phyloP scores from a whole-genome alignment of 2,329 filamentous ascomycete species.

The Paecilomyces sp. region DNA sequence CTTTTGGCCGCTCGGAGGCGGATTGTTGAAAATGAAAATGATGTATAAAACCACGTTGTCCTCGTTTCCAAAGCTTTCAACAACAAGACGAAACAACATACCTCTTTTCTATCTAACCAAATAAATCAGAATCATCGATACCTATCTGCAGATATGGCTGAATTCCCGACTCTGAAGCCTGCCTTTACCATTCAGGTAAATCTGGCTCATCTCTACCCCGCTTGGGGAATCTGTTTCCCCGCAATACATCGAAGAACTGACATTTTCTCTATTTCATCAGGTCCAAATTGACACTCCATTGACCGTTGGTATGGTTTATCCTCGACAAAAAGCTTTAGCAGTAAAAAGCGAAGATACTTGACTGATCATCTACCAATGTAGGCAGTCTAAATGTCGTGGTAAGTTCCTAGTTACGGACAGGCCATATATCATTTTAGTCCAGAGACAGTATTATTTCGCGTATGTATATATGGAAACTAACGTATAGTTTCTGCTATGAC shows the following conservation, averaged over 20 bases:
- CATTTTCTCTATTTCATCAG: conserved; percentile 10
- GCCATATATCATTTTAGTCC: not conserved
- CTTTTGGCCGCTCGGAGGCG: not conserved
- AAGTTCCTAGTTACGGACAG: conserved; percentile 6
- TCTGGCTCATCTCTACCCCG: not conserved
- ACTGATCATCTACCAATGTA: conserved; percentile 8
- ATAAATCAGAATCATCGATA: not conserved
- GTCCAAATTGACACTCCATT: conserved; percentile 22
- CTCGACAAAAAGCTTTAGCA: not conserved
- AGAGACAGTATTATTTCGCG: too few relatives aligned
- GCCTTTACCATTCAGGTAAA: conserved; percentile 33
- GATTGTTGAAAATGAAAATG: not conserved
- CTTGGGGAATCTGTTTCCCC: not conserved
- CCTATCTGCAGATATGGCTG: conserved; percentile 17
- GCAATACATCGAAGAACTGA: not conserved
- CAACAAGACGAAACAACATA: not conserved
- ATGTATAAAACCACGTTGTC: not conserved
- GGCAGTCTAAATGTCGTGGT: conserved; percentile 35
- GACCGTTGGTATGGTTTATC: conserved; percentile 21
- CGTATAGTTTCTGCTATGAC: not conserved
- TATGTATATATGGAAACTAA: not conserved
- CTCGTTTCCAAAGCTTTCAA: not conserved
- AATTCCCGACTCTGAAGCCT: conserved; percentile 31
- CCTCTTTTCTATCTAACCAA: not conserved
- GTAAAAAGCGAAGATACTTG: not conserved